These are phyloP conservation scores for Coemansia furcata DNA, from an alignment of 192 early-diverging fungal genomes.

Conservation along the genomic window DNA sequence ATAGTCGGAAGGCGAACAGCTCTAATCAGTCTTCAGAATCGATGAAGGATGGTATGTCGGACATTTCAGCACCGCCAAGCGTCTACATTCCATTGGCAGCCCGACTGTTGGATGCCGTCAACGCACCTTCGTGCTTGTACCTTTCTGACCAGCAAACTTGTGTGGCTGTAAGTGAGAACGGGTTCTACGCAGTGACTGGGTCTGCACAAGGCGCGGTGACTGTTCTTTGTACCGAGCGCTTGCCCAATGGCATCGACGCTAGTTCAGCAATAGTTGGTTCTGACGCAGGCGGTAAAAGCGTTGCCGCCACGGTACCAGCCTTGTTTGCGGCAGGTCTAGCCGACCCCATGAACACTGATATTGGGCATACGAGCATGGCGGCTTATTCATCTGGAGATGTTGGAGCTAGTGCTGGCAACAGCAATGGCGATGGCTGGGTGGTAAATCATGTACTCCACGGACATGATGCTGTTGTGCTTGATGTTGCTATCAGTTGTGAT, in stretches of 20 bases:
- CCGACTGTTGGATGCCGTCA: constrained; percentile 25
- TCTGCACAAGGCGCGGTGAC: constrained; percentile 25
- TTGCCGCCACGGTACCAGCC: constrained; percentile 7
- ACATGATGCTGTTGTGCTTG: constrained; percentile 40
- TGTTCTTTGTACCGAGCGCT: constrained; percentile 5
- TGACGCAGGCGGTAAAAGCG: background rate
- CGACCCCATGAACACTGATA: constrained; percentile 33
- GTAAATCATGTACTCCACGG: constrained; percentile 29
- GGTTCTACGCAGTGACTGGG: constrained; percentile 17
- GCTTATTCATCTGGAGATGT: constrained; percentile 8
- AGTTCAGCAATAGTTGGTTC: constrained; percentile 5
- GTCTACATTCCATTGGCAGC: constrained; percentile 38
- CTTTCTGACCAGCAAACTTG: constrained; percentile 34
- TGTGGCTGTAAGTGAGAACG: constrained; percentile 15
- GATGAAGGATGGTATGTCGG: background rate
- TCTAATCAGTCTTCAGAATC: background rate
- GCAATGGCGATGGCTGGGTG: constrained; percentile 9
- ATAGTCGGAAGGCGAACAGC: background rate
- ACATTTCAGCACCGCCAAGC: constrained; percentile 20
- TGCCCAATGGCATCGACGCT: background rate
- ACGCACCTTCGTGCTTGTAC: constrained; percentile 18
- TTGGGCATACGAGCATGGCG: constrained; percentile 35
- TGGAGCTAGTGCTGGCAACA: background rate
- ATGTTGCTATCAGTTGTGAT: constrained; percentile 27
- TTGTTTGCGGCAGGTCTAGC: constrained; percentile 38